Conservation (phyloP, 257 asterid species). For the Solanum pinnatisectum region DNA sequence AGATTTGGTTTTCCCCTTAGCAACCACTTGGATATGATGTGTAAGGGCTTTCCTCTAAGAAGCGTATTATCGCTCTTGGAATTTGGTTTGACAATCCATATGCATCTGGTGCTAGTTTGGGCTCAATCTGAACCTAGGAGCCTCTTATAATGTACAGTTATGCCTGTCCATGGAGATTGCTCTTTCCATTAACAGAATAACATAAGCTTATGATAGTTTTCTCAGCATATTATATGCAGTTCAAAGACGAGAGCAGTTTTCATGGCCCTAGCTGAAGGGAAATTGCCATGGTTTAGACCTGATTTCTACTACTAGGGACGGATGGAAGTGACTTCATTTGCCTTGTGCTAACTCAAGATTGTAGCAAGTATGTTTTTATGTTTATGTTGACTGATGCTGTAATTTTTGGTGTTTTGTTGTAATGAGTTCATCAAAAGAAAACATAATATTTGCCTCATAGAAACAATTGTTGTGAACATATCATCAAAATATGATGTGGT, state of each 20-base stretch:
- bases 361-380: neutral
- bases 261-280: neutral
- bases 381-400: neutral
- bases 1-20: neutral
- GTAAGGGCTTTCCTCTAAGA: neutral
- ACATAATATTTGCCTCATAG: neutral
- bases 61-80: neutral
- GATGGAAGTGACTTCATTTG: neutral
- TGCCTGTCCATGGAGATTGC: constrained; percentile 6
- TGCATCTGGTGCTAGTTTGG: neutral
- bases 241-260: neutral
- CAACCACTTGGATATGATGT: neutral
- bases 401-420: neutral
- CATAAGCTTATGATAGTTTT: neutral
- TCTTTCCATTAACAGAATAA: neutral
- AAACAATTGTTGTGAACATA: neutral
- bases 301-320: neutral
- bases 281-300: neutral
- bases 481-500: neutral
- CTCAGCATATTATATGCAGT: neutral
- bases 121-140: neutral
- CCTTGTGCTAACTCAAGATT: neutral
- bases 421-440: neutral
- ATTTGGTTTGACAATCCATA: neutral
- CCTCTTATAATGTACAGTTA: constrained; percentile 12